These are phyloP conservation scores for Lasiosphaeriaceae sp. DNA, from an alignment of 495 filamentous ascomycete genomes.

Conservation along the genomic window DNA sequence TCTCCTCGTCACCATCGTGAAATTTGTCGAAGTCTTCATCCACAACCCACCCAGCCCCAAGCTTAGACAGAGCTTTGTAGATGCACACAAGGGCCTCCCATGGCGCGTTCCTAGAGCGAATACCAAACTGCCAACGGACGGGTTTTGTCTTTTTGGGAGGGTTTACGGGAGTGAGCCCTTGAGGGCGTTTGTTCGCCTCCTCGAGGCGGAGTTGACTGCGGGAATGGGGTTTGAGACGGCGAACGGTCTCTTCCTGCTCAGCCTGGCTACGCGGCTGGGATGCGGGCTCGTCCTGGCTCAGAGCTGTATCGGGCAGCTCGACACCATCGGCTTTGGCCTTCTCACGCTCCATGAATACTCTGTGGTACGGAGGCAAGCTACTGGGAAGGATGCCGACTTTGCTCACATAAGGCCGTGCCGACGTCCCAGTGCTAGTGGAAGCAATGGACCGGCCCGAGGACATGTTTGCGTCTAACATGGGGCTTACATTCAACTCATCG, in stretches of 20 bases:
- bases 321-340: slow-evolving; percentile 42
- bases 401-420: slow-evolving; percentile 58
- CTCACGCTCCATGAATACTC: slow-evolving; percentile 77
- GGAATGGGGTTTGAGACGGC: slow-evolving; percentile 76
- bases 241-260: slow-evolving; percentile 70
- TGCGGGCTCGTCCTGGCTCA: slow-evolving; percentile 44
- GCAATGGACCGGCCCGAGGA: slow-evolving; percentile 42
- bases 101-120: slow-evolving; percentile 86
- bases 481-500: slow-evolving; percentile 22
- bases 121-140: slow-evolving; percentile 96
- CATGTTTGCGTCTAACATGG: slow-evolving; percentile 32
- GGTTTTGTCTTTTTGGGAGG: slow-evolving; percentile 62
- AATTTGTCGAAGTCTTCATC: slow-evolving; percentile 51
- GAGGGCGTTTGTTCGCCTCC: slow-evolving; percentile 61
- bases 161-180: slow-evolving; percentile 56
- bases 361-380: slow-evolving; percentile 83
- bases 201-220: slow-evolving; percentile 56
- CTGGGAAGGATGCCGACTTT: slow-evolving; percentile 88
- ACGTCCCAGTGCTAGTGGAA: slow-evolving; percentile 41
- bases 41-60: slow-evolving; percentile 79
- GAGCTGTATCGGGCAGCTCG: slow-evolving; percentile 32
- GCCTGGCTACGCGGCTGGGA: slow-evolving; percentile 57
- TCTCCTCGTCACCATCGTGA: slow-evolving; percentile 23
- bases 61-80: slow-evolving; percentile 81
- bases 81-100: slow-evolving; percentile 91